phyloP scores from a whole-genome alignment of 192 early-diverging fungal genomes.

The Backusella macrospora region DNA sequence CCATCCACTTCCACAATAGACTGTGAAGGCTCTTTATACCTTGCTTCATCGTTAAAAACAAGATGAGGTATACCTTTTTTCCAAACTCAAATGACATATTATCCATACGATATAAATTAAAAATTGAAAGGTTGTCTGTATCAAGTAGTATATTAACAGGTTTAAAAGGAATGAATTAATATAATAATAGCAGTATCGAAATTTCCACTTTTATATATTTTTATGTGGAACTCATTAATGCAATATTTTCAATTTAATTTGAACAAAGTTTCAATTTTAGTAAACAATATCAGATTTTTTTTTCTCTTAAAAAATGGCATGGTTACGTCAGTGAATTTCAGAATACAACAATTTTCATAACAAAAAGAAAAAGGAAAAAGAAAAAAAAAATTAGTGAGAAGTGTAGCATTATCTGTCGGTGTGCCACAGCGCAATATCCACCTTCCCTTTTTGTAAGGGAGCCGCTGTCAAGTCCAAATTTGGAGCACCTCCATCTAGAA shows the following conservation, averaged over 20 bases:
- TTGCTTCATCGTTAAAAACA: not conserved
- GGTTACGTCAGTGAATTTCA: not conserved
- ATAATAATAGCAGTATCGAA: not conserved
- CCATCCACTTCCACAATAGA: not conserved
- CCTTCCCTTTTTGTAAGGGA: not conserved
- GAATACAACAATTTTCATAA: not conserved
- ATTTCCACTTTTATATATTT: not conserved
- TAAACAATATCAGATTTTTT: not conserved
- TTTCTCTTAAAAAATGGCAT: slow-evolving; percentile 2
- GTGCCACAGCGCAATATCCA: not conserved
- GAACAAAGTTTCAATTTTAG: not conserved
- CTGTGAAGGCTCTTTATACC: not conserved
- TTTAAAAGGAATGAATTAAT: not conserved
- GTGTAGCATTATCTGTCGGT: not conserved
- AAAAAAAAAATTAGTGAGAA: not conserved
- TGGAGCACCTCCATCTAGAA: not conserved
- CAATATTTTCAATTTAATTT: not conserved
- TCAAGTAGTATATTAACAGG: not conserved
- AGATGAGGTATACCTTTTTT: not conserved
- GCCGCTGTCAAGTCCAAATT: slow-evolving; percentile 15
- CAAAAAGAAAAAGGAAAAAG: not conserved
- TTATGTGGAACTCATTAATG: not conserved
- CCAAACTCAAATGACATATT: not conserved
- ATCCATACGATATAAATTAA: not conserved
- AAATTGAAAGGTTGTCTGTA: not conserved